Evolutionary conservation across 768 basidiomycete species (phyloP).

Genomic region (Pilatotrama ljubarskyi): DNA sequence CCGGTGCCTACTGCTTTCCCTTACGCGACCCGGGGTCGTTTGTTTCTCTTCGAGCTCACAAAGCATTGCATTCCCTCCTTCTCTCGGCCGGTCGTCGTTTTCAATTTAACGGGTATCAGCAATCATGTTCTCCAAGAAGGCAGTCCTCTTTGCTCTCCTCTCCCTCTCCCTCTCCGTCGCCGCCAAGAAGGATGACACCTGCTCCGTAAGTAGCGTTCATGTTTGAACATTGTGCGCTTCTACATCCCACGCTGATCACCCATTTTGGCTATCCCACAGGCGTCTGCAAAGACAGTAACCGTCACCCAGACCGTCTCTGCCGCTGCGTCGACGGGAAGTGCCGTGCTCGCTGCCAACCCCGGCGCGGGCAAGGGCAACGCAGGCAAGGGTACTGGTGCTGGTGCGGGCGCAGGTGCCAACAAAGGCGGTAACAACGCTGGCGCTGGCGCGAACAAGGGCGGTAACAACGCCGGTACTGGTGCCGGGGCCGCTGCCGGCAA

Average conservation of each 20-base stretch:
- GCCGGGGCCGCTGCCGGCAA: not conserved
- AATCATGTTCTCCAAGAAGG: slow-evolving; percentile 42
- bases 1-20: slow-evolving; percentile 49
- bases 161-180: slow-evolving; percentile 39
- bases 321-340: slow-evolving; percentile 20
- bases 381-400: not conserved
- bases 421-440: not conserved
- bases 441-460: slow-evolving; percentile 3
- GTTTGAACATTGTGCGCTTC: slow-evolving; percentile 6
- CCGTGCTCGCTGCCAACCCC: slow-evolving; percentile 22
- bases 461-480: slow-evolving; percentile 9
- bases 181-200: slow-evolving; percentile 33
- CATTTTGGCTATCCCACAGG: slow-evolving; percentile 16
- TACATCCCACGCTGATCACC: slow-evolving; percentile 16
- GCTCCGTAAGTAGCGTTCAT: slow-evolving; percentile 25
- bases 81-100: slow-evolving; percentile 24
- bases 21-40: slow-evolving; percentile 58
- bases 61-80: slow-evolving; percentile 35
- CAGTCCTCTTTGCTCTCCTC: slow-evolving; percentile 42
- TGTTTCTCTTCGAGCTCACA: slow-evolving; percentile 39
- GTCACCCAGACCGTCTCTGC: slow-evolving; percentile 36
- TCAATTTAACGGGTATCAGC: slow-evolving; percentile 11
- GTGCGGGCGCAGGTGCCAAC: slow-evolving; percentile 24
- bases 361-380: slow-evolving; percentile 10
- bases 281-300: slow-evolving; percentile 33